Percentiles rank a stretch among this genome's conserved stretches.
phyloP scores from a whole-genome alignment of 805 yeast genomes.

The Candida oleophila region DNA sequence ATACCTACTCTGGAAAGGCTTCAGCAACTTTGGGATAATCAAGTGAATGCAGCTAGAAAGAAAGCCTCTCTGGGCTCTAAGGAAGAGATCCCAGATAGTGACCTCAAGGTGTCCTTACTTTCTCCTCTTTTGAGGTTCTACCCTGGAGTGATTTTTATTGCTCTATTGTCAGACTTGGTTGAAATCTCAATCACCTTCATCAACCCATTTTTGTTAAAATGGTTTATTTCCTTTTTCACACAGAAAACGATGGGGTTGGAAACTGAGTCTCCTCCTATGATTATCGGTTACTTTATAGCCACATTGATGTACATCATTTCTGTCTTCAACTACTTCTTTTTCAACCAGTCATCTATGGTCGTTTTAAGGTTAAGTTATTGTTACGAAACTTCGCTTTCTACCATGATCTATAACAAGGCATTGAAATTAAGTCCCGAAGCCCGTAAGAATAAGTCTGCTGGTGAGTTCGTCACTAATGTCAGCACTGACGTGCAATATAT shows the following conservation, averaged over 20 bases:
- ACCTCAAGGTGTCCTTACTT: slow-evolving; percentile 35
- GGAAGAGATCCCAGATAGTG: slow-evolving; percentile 61
- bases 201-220: slow-evolving; percentile 32
- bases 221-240: slow-evolving; percentile 21
- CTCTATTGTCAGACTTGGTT: slow-evolving; percentile 31
- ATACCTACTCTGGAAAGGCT: slow-evolving; percentile 43
- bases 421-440: slow-evolving; percentile 29
- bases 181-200: slow-evolving; percentile 30
- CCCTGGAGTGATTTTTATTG: slow-evolving; percentile 59
- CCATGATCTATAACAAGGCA: slow-evolving; percentile 27
- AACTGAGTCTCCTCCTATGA: slow-evolving; percentile 12
- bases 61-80: slow-evolving; percentile 36
- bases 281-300: slow-evolving; percentile 13
- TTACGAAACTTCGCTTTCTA: slow-evolving; percentile 14
- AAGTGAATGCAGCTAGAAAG: background rate
- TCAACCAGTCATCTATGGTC: slow-evolving; percentile 9
- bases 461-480: slow-evolving; percentile 33
- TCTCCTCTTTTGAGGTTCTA: slow-evolving; percentile 21
- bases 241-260: background rate
- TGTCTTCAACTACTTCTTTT: slow-evolving; percentile 7
- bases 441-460: slow-evolving; percentile 29
- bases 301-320: slow-evolving; percentile 16
- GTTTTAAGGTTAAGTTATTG: slow-evolving; percentile 4
- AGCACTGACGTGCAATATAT: slow-evolving; percentile 27
- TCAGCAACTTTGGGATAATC: slow-evolving; percentile 52